Evolutionary conservation across 2,329 filamentous ascomycete genomes (phyloP).

Genomic region (Cryphonectria parasitica): DNA sequence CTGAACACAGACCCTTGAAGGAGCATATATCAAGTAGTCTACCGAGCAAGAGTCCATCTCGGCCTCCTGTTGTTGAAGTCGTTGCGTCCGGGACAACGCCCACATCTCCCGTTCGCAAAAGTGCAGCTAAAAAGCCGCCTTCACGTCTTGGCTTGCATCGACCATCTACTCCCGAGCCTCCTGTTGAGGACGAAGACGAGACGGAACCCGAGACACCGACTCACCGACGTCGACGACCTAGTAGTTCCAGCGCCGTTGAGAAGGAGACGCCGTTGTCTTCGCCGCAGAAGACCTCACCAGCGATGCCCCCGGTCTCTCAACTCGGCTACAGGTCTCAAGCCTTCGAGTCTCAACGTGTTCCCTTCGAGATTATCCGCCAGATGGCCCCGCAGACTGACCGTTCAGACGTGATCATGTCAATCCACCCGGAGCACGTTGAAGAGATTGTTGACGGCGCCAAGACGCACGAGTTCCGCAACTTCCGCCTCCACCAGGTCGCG

Average conservation of each 20-base stretch:
- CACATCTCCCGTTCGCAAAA: neutral
- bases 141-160: slow-evolving; percentile 4
- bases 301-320: slow-evolving; percentile 30
- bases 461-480: slow-evolving; percentile 60
- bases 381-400: slow-evolving; percentile 53
- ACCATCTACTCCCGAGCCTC: slow-evolving; percentile 16
- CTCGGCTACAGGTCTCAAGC: slow-evolving; percentile 41
- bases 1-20: neutral
- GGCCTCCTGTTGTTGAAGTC: neutral
- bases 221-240: slow-evolving; percentile 19
- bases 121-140: neutral
- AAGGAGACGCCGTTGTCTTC: slow-evolving; percentile 31
- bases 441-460: slow-evolving; percentile 54
- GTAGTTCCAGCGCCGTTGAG: slow-evolving; percentile 24
- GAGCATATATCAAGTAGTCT: neutral
- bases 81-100: neutral
- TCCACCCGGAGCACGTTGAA: slow-evolving; percentile 51
- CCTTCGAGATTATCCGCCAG: slow-evolving; percentile 51
- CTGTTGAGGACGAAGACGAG: slow-evolving; percentile 19
- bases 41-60: neutral
- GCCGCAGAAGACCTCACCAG: slow-evolving; percentile 30
- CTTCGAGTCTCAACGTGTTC: slow-evolving; percentile 56
- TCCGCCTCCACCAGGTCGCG: slow-evolving; percentile 58
- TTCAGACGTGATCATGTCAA: slow-evolving; percentile 59
- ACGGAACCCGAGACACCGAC: slow-evolving; percentile 27